Base-by-base conservation (phyloP, 306 rosid species). In the Cicer pinnatifidum region DNA sequence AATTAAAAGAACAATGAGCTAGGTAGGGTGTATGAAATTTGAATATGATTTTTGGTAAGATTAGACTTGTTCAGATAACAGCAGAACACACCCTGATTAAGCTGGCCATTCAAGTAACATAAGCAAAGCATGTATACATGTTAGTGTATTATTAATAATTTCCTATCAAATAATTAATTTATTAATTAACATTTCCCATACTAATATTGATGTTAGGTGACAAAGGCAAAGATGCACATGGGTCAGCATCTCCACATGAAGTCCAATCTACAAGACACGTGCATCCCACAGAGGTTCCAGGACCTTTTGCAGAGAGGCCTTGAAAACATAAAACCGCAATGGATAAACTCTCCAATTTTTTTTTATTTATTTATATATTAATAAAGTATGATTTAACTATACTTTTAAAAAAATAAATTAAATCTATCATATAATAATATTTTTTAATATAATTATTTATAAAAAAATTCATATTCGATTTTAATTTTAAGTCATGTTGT, bases 211-310 rank as follows among this genome's bases (percentile, higher is more conserved):
- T 28, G 35, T 28, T 28, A 28, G 35, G 35, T 66, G 39, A 66
- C 71, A 67, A 44, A 78, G 77, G 69, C 74, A 81, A 75, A 81
- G 67, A 0, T 45, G 86, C 89, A 87, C 92, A 91, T 87, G 90
- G 91, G 71, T 78, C 44, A 52, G 75, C 84, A 84, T 75, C 78
- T 79, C 80, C 86, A 79, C 82, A 89, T 85, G 91, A 84, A 83
- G 80, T 74, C 71, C 69, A 73, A 87, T 83, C 84, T 78, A 72
- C 85, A 52, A 81, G 78, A 56, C 92, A 90, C 88, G 89, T 90
- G 96, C 91, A 20, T 38, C 75, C 85, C 86, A 72, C 84, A 53
- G 72, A 67, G 75, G 23, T 33, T 81, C 76, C 71, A 80, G 64
- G 59, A 78, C 37, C 84, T 69, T 81, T 76, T 71, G 78, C 85